Evolutionary conservation across 2,329 filamentous ascomycete genomes (phyloP).

Genomic region (Elsinoe batatas): DNA sequence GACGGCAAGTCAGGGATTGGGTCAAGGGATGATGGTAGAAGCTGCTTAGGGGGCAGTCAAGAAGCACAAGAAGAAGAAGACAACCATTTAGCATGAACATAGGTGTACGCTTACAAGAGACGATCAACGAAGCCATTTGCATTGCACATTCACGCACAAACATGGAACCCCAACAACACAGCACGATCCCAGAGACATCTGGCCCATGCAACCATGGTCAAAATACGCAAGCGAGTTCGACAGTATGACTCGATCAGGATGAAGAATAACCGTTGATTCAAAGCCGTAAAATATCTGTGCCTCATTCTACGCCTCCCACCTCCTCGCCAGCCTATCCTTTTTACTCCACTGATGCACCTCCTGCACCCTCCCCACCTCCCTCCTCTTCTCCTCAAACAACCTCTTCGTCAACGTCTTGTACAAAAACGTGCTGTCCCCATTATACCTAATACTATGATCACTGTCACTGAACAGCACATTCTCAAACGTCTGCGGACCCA

Average conservation of each 20-base stretch:
- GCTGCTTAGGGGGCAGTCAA: neutral
- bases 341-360: slow-evolving; percentile 41
- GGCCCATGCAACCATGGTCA: too few relatives aligned
- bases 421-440: slow-evolving; percentile 46
- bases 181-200: too few relatives aligned
- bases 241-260: too few relatives aligned
- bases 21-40: slow-evolving; percentile 10
- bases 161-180: too few relatives aligned
- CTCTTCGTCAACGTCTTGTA: slow-evolving; percentile 52
- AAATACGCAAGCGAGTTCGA: too few relatives aligned
- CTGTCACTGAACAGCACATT: slow-evolving; percentile 57
- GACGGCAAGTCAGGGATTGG: neutral
- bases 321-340: slow-evolving; percentile 19
- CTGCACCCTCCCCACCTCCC: slow-evolving; percentile 17
- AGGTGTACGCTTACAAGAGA: neutral
- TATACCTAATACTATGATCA: slow-evolving; percentile 52
- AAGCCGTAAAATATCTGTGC: neutral
- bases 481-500: slow-evolving; percentile 52
- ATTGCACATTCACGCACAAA: too few relatives aligned
- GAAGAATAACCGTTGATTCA: neutral
- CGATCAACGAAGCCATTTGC: neutral
- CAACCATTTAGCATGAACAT: neutral
- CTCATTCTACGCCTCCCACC: neutral
- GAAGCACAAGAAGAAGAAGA: too few relatives aligned
- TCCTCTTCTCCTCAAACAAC: slow-evolving; percentile 10